Conservation (phyloP, 371 early-diverging fungal species). For the Chytridiales sp. region DNA sequence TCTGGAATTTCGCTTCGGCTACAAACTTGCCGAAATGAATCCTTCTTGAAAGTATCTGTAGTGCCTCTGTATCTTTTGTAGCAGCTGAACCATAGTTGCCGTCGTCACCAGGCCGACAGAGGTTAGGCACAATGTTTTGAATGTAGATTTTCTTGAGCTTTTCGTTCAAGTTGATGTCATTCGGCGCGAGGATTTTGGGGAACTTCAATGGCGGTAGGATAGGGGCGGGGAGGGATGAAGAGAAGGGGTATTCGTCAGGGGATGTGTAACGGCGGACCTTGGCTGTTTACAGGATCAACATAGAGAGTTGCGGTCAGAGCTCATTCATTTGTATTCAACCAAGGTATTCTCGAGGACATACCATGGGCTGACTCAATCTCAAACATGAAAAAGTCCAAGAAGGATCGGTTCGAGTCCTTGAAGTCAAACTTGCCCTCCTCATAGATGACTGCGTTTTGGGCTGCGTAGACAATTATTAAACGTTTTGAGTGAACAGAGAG, state of each 20-base stretch:
- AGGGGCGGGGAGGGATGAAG: conserved; percentile 74
- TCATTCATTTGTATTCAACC: neutral
- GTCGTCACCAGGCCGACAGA: conserved; percentile 64
- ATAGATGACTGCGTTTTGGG: conserved; percentile 77
- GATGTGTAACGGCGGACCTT: conserved; percentile 83
- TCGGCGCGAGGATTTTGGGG: conserved; percentile 67
- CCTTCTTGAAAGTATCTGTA: conserved; percentile 88
- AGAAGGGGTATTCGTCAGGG: conserved; percentile 96
- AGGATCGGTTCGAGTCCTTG: conserved; percentile 68
- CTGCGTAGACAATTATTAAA: neutral
- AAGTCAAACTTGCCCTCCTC: conserved; percentile 64
- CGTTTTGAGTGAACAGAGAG: neutral
- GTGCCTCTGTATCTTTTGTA: conserved; percentile 86
- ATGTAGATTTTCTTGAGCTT: conserved; percentile 76
- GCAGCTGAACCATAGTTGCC: conserved; percentile 88
- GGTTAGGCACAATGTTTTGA: conserved; percentile 43
- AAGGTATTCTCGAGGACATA: conserved; percentile 36
- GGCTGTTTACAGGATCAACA: conserved; percentile 51
- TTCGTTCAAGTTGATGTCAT: conserved; percentile 81
- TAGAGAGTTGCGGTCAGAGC: neutral
- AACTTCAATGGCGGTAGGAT: conserved; percentile 80
- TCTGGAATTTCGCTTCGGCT: conserved; percentile 92
- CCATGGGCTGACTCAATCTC: conserved; percentile 92
- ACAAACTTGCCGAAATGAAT: conserved; percentile 97
- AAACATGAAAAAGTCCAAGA: conserved; percentile 83